A percentile compares a stretch with the other conserved stretches of the same genome.
phyloP scores from a whole-genome alignment of 352 stramenopile species.

The Aphanomyces invadans region DNA sequence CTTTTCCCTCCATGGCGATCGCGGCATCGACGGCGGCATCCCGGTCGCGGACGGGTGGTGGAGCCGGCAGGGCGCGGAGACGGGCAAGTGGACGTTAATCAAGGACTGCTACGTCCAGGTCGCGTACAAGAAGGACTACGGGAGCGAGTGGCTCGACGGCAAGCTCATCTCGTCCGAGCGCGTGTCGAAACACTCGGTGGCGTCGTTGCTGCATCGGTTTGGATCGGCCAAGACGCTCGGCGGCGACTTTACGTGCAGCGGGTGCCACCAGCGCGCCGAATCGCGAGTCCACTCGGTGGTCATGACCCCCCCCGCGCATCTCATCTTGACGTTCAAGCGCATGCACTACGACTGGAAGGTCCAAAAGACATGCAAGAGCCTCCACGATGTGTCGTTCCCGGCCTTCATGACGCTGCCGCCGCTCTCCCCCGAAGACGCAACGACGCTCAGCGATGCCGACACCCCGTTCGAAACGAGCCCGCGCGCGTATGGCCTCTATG shows the following conservation, averaged over 20 bases:
- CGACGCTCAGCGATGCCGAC: slow-evolving; percentile 28
- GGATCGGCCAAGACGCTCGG: slow-evolving; percentile 69
- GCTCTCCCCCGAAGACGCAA: slow-evolving; percentile 53
- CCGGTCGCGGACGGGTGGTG: background rate
- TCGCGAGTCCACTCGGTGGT: slow-evolving; percentile 75
- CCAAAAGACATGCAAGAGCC: slow-evolving; percentile 80
- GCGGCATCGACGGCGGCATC: background rate
- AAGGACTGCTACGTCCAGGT: slow-evolving; percentile 81
- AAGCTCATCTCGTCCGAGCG: slow-evolving; percentile 72
- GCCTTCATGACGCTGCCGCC: slow-evolving; percentile 57
- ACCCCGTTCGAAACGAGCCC: slow-evolving; percentile 28
- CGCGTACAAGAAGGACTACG: slow-evolving; percentile 87
- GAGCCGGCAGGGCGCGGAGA: slow-evolving; percentile 4
- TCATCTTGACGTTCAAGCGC: slow-evolving; percentile 84
- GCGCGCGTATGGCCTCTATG: slow-evolving; percentile 82
- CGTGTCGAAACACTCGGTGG: slow-evolving; percentile 74
- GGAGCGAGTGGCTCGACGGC: slow-evolving; percentile 77
- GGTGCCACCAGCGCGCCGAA: slow-evolving; percentile 70
- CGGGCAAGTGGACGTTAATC: slow-evolving; percentile 60
- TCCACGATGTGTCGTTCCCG: slow-evolving; percentile 76
- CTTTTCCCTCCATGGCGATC: background rate
- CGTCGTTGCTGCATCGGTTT: slow-evolving; percentile 75
- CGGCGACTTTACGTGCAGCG: slow-evolving; percentile 61
- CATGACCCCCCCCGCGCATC: slow-evolving; percentile 61
- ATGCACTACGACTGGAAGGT: slow-evolving; percentile 87